Percentiles rank a stretch among this genome's conserved stretches.
Conservation (phyloP, 1,284 basidiomycete species). For the Cutaneotrichosporon sp. region DNA sequence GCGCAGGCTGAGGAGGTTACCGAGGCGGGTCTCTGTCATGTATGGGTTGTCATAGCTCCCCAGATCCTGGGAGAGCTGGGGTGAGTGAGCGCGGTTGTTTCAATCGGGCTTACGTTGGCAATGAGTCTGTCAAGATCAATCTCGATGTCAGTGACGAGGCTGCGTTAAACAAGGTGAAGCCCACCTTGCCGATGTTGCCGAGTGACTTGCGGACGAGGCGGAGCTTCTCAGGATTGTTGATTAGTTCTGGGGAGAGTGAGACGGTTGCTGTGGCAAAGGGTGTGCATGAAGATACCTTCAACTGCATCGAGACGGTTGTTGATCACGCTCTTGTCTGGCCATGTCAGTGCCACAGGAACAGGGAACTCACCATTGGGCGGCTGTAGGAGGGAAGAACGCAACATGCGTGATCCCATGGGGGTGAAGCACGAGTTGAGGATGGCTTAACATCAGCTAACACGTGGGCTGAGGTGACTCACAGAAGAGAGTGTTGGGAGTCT, state of each 20-base stretch:
- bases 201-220: slow-evolving; percentile 68
- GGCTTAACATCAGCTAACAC: slow-evolving; percentile 7
- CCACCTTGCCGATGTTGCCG: slow-evolving; percentile 62
- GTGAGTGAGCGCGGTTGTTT: not conserved
- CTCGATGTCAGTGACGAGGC: slow-evolving; percentile 44
- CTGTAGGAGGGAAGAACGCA: slow-evolving; percentile 78
- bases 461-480: slow-evolving; percentile 57
- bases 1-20: slow-evolving; percentile 32
- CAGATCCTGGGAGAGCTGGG: slow-evolving; percentile 22
- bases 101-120: slow-evolving; percentile 59
- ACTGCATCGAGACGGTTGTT: slow-evolving; percentile 81
- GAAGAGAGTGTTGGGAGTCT: slow-evolving; percentile 68
- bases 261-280: not conserved
- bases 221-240: slow-evolving; percentile 73
- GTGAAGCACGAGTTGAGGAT: slow-evolving; percentile 79
- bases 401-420: slow-evolving; percentile 77
- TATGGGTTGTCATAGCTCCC: slow-evolving; percentile 9
- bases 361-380: slow-evolving; percentile 68
- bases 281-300: slow-evolving; percentile 60
- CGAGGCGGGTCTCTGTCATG: slow-evolving; percentile 31
- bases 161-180: not conserved
- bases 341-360: not conserved
- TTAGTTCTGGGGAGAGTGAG: slow-evolving; percentile 60
- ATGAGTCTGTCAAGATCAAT: slow-evolving; percentile 88
- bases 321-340: slow-evolving; percentile 64